These are phyloP conservation scores for Penicillium alfredii DNA, from an alignment of 495 filamentous ascomycete species.

Conservation along the genomic window DNA sequence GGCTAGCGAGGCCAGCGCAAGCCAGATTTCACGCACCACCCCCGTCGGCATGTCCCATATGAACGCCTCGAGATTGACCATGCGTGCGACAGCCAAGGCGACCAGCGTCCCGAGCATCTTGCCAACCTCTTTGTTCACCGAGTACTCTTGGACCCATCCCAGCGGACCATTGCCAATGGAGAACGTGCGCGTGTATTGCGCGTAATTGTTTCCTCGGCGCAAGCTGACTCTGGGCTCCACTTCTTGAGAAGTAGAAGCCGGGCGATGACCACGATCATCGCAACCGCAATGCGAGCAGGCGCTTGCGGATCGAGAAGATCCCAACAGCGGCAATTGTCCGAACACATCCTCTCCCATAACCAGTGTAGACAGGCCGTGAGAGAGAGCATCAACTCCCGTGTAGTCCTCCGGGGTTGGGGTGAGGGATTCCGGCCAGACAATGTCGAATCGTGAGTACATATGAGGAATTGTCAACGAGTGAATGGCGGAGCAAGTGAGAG, in stretches of 20 bases:
- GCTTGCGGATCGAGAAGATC: constrained; percentile 4
- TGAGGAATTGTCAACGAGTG: constrained; percentile 74
- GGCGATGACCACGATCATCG: constrained; percentile 11
- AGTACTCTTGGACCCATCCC: constrained; percentile 81
- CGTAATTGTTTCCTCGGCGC: constrained; percentile 71
- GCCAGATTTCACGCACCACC: constrained; percentile 79
- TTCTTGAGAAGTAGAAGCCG: constrained; percentile 10
- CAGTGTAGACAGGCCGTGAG: constrained; percentile 82
- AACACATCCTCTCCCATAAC: constrained; percentile 75
- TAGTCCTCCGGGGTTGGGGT: constrained; percentile 54
- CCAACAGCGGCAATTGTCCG: constrained; percentile 27
- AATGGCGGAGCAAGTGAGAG: constrained; percentile 77
- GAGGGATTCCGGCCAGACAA: constrained; percentile 81
- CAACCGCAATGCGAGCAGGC: constrained; percentile 37
- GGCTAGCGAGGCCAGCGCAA: constrained; percentile 70
- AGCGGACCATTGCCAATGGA: constrained; percentile 82
- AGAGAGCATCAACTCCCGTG: constrained; percentile 81
- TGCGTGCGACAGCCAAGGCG: constrained; percentile 76
- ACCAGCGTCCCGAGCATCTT: constrained; percentile 92
- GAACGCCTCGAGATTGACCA: constrained; percentile 87
- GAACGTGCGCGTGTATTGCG: constrained; percentile 81
- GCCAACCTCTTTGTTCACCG: constrained; percentile 80
- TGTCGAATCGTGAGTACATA: constrained; percentile 91
- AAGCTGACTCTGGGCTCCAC: constrained; percentile 6
- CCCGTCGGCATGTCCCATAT: constrained; percentile 97